Evolutionary conservation across 768 basidiomycete genomes (phyloP).

Genomic region (Kwoniella heveanensis): DNA sequence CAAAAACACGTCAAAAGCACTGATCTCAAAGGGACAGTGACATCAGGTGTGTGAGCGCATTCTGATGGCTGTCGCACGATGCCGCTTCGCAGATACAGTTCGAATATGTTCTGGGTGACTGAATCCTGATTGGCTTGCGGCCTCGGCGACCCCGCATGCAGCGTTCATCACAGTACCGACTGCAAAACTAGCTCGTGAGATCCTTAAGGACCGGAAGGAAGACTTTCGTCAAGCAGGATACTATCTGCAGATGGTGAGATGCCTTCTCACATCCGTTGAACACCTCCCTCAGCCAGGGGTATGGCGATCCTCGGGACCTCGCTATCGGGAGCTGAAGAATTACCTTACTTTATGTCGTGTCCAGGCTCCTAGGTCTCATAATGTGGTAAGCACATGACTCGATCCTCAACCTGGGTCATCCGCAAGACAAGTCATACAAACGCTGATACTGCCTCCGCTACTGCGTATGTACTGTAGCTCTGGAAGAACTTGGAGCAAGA

Average conservation of each 20-base stretch:
- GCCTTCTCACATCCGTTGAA: neutral
- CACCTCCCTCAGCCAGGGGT: no score
- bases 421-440: slow-evolving; percentile 1
- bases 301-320: no score
- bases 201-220: slow-evolving; percentile 10
- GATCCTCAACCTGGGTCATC: no score
- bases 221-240: slow-evolving; percentile 16
- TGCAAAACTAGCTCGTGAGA: slow-evolving; percentile 24
- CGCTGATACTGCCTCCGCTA: neutral
- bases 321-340: no score
- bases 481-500: slow-evolving; percentile 46
- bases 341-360: neutral
- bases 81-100: neutral
- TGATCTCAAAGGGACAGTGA: slow-evolving; percentile 9
- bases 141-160: no score
- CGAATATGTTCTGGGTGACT: no score
- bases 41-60: slow-evolving; percentile 22
- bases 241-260: slow-evolving; percentile 26
- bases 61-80: no score
- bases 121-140: no score
- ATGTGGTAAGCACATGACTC: slow-evolving; percentile 28
- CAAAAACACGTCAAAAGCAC: slow-evolving; percentile 5
- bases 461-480: slow-evolving; percentile 19
- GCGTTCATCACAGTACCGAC: slow-evolving; percentile 37
- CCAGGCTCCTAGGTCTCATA: slow-evolving; percentile 28